Evolutionary conservation across 2,329 filamentous ascomycete species (phyloP).

Genomic region (Fonsecaea pedrosoi): DNA sequence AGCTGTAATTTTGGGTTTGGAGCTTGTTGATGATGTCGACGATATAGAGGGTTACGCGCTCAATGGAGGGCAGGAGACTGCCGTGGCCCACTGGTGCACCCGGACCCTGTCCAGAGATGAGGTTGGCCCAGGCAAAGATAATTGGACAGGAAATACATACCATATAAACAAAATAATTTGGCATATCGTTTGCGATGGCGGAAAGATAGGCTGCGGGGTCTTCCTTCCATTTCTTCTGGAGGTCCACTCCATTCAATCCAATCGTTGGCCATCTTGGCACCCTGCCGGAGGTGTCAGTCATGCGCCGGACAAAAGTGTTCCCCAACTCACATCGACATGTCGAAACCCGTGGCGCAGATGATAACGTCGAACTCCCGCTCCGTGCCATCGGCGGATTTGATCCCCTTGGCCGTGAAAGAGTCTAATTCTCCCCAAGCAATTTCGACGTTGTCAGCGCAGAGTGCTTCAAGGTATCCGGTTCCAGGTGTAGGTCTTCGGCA

Average conservation of each 20-base stretch:
- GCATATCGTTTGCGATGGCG: slow-evolving; percentile 40
- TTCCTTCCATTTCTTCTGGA: slow-evolving; percentile 53
- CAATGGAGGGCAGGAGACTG: slow-evolving; percentile 37
- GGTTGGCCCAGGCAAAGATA: too few species aligned
- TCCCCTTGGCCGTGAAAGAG: slow-evolving; percentile 48
- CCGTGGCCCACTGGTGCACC: slow-evolving; percentile 39
- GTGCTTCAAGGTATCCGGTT: slow-evolving; percentile 58
- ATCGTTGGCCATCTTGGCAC: slow-evolving; percentile 52
- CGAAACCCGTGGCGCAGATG: slow-evolving; percentile 53
- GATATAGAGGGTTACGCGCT: slow-evolving; percentile 35
- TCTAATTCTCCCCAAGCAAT: slow-evolving; percentile 47
- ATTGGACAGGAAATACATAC: background rate
- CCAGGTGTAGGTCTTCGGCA: slow-evolving; percentile 57
- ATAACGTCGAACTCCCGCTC: slow-evolving; percentile 50
- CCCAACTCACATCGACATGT: slow-evolving; percentile 33
- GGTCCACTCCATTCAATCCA: slow-evolving; percentile 46
- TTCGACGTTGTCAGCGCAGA: slow-evolving; percentile 44
- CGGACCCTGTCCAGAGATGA: slow-evolving; percentile 25
- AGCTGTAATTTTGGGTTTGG: slow-evolving; percentile 52
- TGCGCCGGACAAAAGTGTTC: too few species aligned
- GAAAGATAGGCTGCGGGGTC: slow-evolving; percentile 43
- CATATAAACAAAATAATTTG: slow-evolving; percentile 45
- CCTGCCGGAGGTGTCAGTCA: too few species aligned
- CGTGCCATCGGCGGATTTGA: slow-evolving; percentile 48
- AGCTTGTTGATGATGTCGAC: too few species aligned